A percentile compares a stretch with the other conserved stretches of the same genome.
These are phyloP conservation scores for Pleurotus tuoliensis DNA, from an alignment of 768 basidiomycete species.

Conservation along the genomic window DNA sequence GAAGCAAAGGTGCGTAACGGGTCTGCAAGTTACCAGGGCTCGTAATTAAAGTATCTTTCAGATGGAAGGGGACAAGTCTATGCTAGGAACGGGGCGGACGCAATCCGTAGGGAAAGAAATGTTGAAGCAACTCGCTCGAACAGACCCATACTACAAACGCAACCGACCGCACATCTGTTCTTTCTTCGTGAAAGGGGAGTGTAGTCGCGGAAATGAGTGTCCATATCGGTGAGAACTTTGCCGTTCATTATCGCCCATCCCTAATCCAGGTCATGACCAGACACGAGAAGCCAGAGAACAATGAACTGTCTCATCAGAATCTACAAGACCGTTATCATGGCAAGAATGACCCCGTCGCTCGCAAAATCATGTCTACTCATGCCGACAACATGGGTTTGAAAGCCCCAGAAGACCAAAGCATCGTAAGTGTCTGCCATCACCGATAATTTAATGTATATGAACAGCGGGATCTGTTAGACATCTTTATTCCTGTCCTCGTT, in stretches of 20 bases:
- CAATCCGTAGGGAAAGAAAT: conserved; percentile 90
- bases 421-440: conserved; percentile 51
- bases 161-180: conserved; percentile 93
- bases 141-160: conserved; percentile 96
- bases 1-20: conserved; percentile 62
- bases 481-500: conserved; percentile 84
- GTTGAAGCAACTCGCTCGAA: conserved; percentile 91
- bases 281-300: conserved; percentile 85
- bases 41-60: conserved; percentile 23
- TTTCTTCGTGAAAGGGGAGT: conserved; percentile 95
- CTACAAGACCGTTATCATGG: conserved; percentile 95
- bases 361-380: conserved; percentile 78
- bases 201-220: conserved; percentile 86
- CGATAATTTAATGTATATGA: background rate
- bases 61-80: conserved; percentile 71
- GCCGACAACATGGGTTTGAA: conserved; percentile 81
- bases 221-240: conserved; percentile 48
- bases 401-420: conserved; percentile 82
- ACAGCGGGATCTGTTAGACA: conserved; percentile 41
- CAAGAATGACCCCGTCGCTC: conserved; percentile 88
- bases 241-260: no score
- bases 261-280: conserved; percentile 33
- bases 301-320: conserved; percentile 85
- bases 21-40: background rate
- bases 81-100: conserved; percentile 56